Percentiles rank a stretch among this genome's conserved stretches.
phyloP scores from a whole-genome alignment of 1,284 basidiomycete species.

The Chalciporus piperatoides region DNA sequence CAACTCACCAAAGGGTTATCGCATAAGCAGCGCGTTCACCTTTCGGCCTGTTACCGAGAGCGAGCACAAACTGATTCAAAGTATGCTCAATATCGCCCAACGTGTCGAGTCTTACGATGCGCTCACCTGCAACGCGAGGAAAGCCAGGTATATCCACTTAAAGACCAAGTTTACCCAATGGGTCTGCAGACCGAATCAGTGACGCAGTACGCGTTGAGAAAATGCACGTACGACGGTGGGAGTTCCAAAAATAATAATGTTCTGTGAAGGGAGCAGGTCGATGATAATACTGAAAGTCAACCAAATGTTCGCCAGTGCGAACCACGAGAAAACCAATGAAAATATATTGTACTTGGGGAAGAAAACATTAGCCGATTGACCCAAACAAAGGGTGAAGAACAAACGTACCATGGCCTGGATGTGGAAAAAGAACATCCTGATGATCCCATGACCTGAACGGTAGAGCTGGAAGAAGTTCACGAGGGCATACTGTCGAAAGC shows the following conservation, averaged over 20 bases:
- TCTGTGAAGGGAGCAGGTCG: conserved; percentile 72
- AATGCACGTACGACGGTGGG: conserved; percentile 48
- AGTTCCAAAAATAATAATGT: conserved; percentile 70
- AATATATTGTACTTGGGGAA: conserved; percentile 66
- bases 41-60: conserved; percentile 93
- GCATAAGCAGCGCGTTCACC: conserved; percentile 85
- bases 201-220: not conserved
- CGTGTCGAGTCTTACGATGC: not conserved
- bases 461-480: conserved; percentile 94
- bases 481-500: conserved; percentile 67
- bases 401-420: conserved; percentile 77
- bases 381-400: not conserved
- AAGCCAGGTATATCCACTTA: conserved; percentile 87
- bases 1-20: conserved; percentile 68
- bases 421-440: conserved; percentile 94
- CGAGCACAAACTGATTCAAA: conserved; percentile 86
- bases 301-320: conserved; percentile 91
- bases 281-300: conserved; percentile 96
- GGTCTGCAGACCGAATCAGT: conserved; percentile 49
- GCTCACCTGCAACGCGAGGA: conserved; percentile 65
- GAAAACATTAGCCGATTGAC: conserved; percentile 5
- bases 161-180: conserved; percentile 84
- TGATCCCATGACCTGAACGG: conserved; percentile 75
- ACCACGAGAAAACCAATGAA: conserved; percentile 86
- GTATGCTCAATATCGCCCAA: not conserved